Evolutionary conservation across 306 rosid species (phyloP), one percentile per base, ranked within the genome.

Genomic region (Elaeagnus macrophylla): DNA sequence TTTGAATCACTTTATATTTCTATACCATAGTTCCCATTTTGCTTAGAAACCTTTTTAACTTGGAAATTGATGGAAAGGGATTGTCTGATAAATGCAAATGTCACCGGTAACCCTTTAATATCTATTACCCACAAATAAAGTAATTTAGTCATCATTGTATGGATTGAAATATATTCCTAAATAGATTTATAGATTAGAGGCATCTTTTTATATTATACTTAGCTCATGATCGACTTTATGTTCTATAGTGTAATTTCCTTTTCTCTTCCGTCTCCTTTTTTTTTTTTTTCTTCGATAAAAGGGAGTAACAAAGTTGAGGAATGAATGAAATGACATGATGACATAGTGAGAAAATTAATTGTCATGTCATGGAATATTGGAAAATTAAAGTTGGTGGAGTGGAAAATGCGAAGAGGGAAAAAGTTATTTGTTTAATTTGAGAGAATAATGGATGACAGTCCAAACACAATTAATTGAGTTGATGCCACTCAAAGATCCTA

Each of bases 381-480:
- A 79, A 81, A 81, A 93, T 78, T 25, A 25, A 25, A 25, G 4
- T 3, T 25, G 32, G 80, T n/a, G n/a, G n/a, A n/a, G 88, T 69
- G 67, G 75, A 88, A 77, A 59, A 68, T 51, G 67, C 16, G 32
- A 25, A 25, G 32, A 47, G 61, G 66, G 69, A 52, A 60, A 68
- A 81, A 75, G 67, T 64, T 49, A 39, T 57, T 79, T 69, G 48
- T 59, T 49, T 25, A 25, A 25, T 66, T 70, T n/a, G 51, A 16
- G 75, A 52, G 71, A 53, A 75, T n/a, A 77, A 80, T 83, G 93
- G 89, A 81, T 81, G 88, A 75, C 91, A 83, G 84, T 71, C 79
- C 83, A 65, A 80, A 61, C 75, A 80, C 81, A 69, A 64, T 73
- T 69, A 59, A 72, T 45, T 82, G 68, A 69, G 57, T 60, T 74